These are phyloP conservation scores for Fomitopsis schrenkii DNA, from an alignment of 1,284 basidiomycete species.

Conservation along the genomic window DNA sequence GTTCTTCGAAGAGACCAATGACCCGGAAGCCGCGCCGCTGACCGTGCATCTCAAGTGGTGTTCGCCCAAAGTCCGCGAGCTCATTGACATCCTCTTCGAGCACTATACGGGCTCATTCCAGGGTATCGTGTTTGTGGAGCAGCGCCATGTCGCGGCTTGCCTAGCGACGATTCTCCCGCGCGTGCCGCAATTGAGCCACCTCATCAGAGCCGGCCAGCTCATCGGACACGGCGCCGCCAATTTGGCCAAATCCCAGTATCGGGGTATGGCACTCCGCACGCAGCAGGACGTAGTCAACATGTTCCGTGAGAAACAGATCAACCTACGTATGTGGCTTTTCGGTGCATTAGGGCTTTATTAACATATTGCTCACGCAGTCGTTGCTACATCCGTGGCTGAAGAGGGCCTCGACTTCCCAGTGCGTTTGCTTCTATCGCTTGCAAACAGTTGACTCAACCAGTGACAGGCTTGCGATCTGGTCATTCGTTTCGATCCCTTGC, in stretches of 20 bases:
- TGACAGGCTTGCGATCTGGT: slow-evolving; percentile 77
- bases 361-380: slow-evolving; percentile 38
- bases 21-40: slow-evolving; percentile 32
- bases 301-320: slow-evolving; percentile 64
- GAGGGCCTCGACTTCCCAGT: slow-evolving; percentile 86
- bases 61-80: slow-evolving; percentile 63
- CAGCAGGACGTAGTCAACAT: slow-evolving; percentile 56
- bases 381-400: slow-evolving; percentile 84
- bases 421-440: slow-evolving; percentile 16
- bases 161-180: slow-evolving; percentile 60
- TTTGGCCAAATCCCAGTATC: slow-evolving; percentile 37
- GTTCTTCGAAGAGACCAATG: slow-evolving; percentile 39
- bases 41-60: slow-evolving; percentile 53
- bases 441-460: slow-evolving; percentile 3
- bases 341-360: neutral
- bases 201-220: slow-evolving; percentile 59
- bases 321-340: slow-evolving; percentile 51
- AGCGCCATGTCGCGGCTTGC: slow-evolving; percentile 72
- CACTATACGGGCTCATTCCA: slow-evolving; percentile 60
- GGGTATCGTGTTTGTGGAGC: slow-evolving; percentile 81
- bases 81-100: slow-evolving; percentile 57
- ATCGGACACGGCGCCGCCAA: slow-evolving; percentile 60
- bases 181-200: slow-evolving; percentile 50
- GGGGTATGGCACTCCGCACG: slow-evolving; percentile 46
- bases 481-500: slow-evolving; percentile 73